Base-by-base conservation (phyloP, 148 eudicot genomes). In the Pharnaceum exiguum region DNA sequence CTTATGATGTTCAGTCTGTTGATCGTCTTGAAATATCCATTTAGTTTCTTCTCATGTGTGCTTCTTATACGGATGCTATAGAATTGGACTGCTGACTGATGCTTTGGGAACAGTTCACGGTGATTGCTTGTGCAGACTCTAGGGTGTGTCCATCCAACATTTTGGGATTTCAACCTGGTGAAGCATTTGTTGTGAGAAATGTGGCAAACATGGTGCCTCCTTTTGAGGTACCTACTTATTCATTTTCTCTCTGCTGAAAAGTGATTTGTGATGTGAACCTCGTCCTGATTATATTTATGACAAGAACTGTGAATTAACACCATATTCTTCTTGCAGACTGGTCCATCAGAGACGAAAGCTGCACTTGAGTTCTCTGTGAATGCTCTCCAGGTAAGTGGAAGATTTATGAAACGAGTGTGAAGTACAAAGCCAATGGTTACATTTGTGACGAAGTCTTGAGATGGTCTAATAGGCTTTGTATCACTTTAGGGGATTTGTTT, bases 121-220 rank as follows among this genome's bases (percentile, higher is more conserved):
- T 94, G 66, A 78, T 94, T 73, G 88, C 99, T 71, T 94, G 99
- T 75, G 99, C 86, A 71, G 98, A 93, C 73, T 93, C 98, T 44
- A 75, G 98, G 61, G 96, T 93, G 30, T 93, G 98, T 63, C 98
- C 98, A 28, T 83, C 98, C 45, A 69, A 59, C 67, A 81, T 93
- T 67, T 67, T 88, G 9, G 96, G 99, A 42, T 79, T 94, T 60
- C 76, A 89, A 77, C 89, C 99, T 28, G 99, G 99, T 38, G 99
- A 94, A 26, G 96, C 96, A 53, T 94, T 89, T 78, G 78, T 73
- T 4, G 64, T 94, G 42, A 80, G 96, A 36, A 87, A 89, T 71
- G 87, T 94, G 62, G 99, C 96, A 4, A 93, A 89, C 68, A 62
- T 89, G 28, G 96, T 94, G 50, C 99, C 96, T 40, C 89, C 95